Conservation (phyloP, 2,329 filamentous ascomycete genomes). For the Calonectria pauciramosa region DNA sequence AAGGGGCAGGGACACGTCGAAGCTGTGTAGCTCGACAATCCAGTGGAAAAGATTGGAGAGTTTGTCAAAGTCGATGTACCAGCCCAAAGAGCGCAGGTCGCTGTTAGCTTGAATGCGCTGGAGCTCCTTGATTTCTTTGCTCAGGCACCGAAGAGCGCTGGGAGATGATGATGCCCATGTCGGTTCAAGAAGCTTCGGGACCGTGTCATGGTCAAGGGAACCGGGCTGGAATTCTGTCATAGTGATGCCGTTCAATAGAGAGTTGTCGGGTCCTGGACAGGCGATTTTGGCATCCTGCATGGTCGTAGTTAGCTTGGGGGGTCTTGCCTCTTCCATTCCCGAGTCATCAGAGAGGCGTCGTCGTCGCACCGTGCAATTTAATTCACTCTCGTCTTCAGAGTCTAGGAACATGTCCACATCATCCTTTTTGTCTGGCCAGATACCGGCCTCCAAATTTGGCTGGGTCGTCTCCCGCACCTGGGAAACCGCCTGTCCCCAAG, state of each 20-base stretch:
- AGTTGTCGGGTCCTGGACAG: not conserved
- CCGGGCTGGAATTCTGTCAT: conserved; percentile 73
- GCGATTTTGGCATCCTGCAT: conserved; percentile 26
- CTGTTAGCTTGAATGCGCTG: conserved; percentile 73
- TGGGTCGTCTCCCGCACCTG: not conserved
- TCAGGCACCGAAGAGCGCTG: conserved; percentile 43
- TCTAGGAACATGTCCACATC: conserved; percentile 40
- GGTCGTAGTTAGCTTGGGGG: conserved; percentile 32
- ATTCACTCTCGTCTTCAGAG: conserved; percentile 35
- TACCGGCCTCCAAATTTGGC: not conserved
- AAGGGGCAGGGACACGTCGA: conserved; percentile 77
- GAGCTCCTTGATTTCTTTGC: conserved; percentile 71
- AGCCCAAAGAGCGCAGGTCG: conserved; percentile 78
- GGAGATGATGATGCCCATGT: conserved; percentile 48
- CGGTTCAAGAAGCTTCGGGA: conserved; percentile 71
- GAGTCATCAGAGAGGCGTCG: conserved; percentile 38
- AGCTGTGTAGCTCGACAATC: conserved; percentile 91
- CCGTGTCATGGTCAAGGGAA: conserved; percentile 69
- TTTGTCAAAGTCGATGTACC: conserved; percentile 80
- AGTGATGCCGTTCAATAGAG: not conserved
- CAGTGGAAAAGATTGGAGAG: conserved; percentile 87
- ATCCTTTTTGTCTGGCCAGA: conserved; percentile 11
- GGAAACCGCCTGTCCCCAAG: conserved; percentile 11
- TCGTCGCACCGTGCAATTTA: conserved; percentile 29
- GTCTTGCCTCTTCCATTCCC: conserved; percentile 31